A percentile compares a stretch with the other conserved stretches of the same genome.
Conservation (phyloP, 139 green algal species). For the Tetradesmus lagerheimii region DNA sequence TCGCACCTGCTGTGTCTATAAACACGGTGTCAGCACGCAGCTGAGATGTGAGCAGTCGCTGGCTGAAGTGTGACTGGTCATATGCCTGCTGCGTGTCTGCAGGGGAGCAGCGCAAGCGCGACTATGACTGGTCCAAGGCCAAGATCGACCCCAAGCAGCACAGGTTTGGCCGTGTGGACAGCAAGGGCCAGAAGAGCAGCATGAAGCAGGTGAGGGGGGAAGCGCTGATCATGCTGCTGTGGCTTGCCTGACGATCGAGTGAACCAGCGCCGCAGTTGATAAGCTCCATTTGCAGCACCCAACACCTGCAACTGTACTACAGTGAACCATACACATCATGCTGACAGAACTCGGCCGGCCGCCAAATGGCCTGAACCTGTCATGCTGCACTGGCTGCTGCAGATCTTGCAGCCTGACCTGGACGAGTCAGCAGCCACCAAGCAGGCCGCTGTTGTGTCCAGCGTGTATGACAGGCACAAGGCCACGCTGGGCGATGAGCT, state of each 20-base stretch:
- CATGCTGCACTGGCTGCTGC: conserved; percentile 16
- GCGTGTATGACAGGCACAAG: conserved; percentile 70
- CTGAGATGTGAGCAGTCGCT: too few species aligned
- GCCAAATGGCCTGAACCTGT: too few species aligned
- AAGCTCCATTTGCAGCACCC: background rate
- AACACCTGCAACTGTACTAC: too few species aligned
- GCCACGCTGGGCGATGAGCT: conserved; percentile 62
- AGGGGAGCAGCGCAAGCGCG: conserved; percentile 71
- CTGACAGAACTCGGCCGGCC: too few species aligned
- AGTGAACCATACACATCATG: too few species aligned
- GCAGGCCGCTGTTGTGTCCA: conserved; percentile 51
- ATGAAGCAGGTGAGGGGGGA: conserved; percentile 63
- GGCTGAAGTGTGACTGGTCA: background rate
- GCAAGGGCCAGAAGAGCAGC: conserved; percentile 39
- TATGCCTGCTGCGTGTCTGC: background rate
- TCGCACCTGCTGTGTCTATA: too few species aligned
- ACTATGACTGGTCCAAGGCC: conserved; percentile 74
- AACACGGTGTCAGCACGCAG: too few species aligned
- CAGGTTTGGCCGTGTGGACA: conserved; percentile 65
- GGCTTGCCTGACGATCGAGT: too few species aligned
- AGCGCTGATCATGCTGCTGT: background rate
- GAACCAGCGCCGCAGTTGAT: too few species aligned
- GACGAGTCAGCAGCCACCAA: conserved; percentile 33
- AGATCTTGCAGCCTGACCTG: conserved; percentile 34
- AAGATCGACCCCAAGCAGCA: conserved; percentile 62